Conservation (phyloP, 768 basidiomycete genomes). For the Serendipita indica region DNA sequence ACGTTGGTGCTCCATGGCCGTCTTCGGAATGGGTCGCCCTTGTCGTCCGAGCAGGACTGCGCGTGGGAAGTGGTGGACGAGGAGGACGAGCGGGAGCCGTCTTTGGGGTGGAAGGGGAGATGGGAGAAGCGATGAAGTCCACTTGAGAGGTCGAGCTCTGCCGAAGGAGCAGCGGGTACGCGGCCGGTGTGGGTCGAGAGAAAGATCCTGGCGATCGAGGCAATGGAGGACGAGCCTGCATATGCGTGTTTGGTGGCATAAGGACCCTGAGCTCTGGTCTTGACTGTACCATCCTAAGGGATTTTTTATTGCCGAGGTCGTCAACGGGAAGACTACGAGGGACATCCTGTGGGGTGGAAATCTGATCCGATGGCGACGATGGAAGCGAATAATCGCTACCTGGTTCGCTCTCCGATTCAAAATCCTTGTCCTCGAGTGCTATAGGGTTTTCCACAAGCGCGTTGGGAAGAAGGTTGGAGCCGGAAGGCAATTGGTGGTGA, state of each 20-base stretch:
- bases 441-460: background rate
- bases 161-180: slow-evolving; percentile 1
- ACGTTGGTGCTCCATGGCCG: background rate
- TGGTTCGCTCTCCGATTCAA: background rate
- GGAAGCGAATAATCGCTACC: background rate
- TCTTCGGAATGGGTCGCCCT: background rate
- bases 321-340: background rate
- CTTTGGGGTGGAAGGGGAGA: background rate
- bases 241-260: background rate
- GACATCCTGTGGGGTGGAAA: background rate
- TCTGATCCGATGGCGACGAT: background rate
- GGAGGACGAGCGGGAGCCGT: background rate
- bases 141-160: background rate
- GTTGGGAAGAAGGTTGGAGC: background rate
- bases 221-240: background rate
- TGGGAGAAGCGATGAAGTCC: background rate
- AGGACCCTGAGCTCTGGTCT: no score
- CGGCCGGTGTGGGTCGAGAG: background rate
- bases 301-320: background rate
- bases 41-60: background rate
- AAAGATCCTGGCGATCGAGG: background rate
- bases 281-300: no score
- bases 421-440: slow-evolving; percentile 2
- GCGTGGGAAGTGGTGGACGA: background rate
- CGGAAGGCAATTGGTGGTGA: background rate